phyloP scores from a whole-genome alignment of 2,329 filamentous ascomycete species.

The Colletotrichum euphorbiae region DNA sequence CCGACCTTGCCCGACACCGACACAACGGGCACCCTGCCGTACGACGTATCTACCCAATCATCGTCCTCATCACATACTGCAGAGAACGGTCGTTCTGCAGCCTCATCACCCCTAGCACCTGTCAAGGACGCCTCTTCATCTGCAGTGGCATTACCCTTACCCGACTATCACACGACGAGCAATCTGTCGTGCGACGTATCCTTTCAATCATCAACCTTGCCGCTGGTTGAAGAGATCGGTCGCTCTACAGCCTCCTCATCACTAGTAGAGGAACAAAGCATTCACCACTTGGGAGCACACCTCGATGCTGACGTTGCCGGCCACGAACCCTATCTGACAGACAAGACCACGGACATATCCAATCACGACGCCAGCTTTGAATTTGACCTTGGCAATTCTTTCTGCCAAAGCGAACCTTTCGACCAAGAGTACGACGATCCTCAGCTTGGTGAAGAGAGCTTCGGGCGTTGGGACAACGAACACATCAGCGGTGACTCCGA shows the following conservation, averaged over 20 bases:
- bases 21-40: neutral
- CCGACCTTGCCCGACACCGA: neutral
- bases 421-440: neutral
- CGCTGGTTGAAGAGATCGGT: neutral
- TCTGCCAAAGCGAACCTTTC: neutral
- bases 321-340: neutral
- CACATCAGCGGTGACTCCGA: neutral
- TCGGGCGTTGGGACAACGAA: neutral
- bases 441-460: neutral
- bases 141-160: neutral
- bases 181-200: neutral
- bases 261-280: neutral
- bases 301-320: neutral
- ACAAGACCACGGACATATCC: neutral
- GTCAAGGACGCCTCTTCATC: neutral
- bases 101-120: neutral
- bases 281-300: neutral
- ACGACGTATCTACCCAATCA: neutral
- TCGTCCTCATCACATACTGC: neutral
- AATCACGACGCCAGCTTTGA: neutral
- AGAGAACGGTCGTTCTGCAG: neutral
- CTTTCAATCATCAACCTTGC: neutral
- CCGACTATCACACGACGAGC: neutral
- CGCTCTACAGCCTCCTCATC: neutral
- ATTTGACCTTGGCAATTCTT: neutral